Conservation (phyloP, 2,329 filamentous ascomycete genomes). For the Sphaerostilbella broomeana region DNA sequence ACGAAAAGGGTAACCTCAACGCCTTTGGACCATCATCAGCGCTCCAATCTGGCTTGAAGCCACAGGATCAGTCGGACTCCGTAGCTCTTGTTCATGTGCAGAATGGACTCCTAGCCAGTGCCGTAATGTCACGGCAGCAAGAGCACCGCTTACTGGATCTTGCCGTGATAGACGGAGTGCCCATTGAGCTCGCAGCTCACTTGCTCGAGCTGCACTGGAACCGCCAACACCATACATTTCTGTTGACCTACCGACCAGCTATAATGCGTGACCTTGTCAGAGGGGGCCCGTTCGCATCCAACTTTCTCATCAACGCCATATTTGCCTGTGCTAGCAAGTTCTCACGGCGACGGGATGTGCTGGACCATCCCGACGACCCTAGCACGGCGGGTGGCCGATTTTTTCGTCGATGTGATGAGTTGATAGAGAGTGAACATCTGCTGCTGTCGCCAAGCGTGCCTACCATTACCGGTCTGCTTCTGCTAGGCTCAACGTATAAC, state of each 20-base stretch:
- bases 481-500: neutral
- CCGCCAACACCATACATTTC: conserved; percentile 31
- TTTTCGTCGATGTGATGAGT: conserved; percentile 20
- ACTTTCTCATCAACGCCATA: conserved; percentile 33
- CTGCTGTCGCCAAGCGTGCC: neutral
- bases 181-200: conserved; percentile 28
- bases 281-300: conserved; percentile 29
- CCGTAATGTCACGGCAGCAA: no score
- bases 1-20: no score
- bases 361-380: conserved; percentile 15
- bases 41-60: no score
- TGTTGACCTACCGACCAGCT: conserved; percentile 32
- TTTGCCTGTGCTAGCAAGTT: conserved; percentile 25
- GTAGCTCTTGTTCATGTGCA: no score
- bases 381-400: conserved; percentile 19
- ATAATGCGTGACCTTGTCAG: conserved; percentile 30
- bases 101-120: no score
- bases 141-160: neutral
- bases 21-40: no score
- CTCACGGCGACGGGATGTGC: conserved; percentile 19
- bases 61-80: no score
- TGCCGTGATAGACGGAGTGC: conserved; percentile 19
- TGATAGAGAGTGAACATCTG: conserved; percentile 15
- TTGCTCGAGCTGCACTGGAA: conserved; percentile 34
- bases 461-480: neutral